Evolutionary conservation across 306 rosid genomes (phyloP), one percentile per base, ranked within the genome.

Genomic region (Delonix regia): DNA sequence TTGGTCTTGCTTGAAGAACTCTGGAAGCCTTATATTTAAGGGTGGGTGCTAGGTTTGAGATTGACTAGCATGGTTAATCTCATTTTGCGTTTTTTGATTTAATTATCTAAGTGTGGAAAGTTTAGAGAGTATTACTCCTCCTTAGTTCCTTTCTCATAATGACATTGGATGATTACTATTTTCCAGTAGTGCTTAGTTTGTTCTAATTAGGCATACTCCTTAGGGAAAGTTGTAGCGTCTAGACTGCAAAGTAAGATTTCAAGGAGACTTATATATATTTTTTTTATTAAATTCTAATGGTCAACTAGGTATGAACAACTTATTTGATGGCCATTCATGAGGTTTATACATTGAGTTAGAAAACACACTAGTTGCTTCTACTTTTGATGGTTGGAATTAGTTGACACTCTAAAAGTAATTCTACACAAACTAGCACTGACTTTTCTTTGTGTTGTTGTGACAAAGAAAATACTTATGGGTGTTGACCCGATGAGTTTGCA

Each of bases 71-170:
- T 42, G 21, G 16, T 44, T 42, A 38, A 42, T 21, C 73, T 67
- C 13, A 67, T 42, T 19, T n/a, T 42, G 19, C 21, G 6, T 42
- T 42, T 67, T 13, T 67, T 14, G 36, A 42, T 19, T 28, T 13
- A 42, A 42, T 65, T 22, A 24, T 68, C 36, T n/a, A 44, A 76
- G 86, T 21, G 27, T 69, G 55, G 64, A 64, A 62, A 78, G 16
- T 47, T 4, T 77, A 69, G 77, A 76, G 69, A 73, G 75, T 77
- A 69, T 52, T 67, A 70, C 74, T 41, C 72, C 69, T 78, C 61
- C 56, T 53, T 3, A 9, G 55, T 63, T 80, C 70, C 33, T 61
- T 57, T 60, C 52, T 53, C 4, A 4, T 7, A 12, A 62, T 14
- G 47, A 65, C 51, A 63, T 83, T 39, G 56, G 47, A 63, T 44